Conservation (phyloP, 805 yeast species). For the Zygosaccharomyces pseudorouxii region DNA sequence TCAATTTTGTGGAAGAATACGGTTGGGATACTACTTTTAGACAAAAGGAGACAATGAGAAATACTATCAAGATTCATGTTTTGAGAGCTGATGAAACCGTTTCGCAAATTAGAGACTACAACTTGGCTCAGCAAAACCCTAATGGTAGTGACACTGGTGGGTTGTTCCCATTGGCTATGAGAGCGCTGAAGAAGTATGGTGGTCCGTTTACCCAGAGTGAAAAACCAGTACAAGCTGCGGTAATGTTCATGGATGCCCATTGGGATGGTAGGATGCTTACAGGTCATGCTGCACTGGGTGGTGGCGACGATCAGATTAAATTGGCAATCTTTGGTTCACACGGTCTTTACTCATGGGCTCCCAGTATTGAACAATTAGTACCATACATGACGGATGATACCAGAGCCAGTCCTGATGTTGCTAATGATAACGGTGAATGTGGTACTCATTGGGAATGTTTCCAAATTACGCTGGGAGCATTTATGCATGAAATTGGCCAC, state of each 20-base stretch:
- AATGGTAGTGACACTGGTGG: slow-evolving; percentile 71
- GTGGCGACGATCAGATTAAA: slow-evolving; percentile 64
- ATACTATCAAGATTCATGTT: slow-evolving; percentile 73
- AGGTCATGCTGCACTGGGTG: slow-evolving; percentile 94
- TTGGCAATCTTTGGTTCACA: slow-evolving; percentile 94
- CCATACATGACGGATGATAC: slow-evolving; percentile 72
- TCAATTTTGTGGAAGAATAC: slow-evolving; percentile 67
- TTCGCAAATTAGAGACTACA: slow-evolving; percentile 67
- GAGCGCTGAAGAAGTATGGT: slow-evolving; percentile 57
- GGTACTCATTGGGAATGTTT: slow-evolving; percentile 88
- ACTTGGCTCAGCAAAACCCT: slow-evolving; percentile 81
- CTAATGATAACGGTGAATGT: slow-evolving; percentile 82
- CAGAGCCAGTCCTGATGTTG: slow-evolving; percentile 66
- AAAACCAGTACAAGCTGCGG: slow-evolving; percentile 74
- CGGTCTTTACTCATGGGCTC: slow-evolving; percentile 90
- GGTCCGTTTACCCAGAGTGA: slow-evolving; percentile 45
- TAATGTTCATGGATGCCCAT: slow-evolving; percentile 75
- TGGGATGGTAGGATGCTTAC: slow-evolving; percentile 64
- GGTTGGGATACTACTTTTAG: slow-evolving; percentile 48
- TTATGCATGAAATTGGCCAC: slow-evolving; percentile 94
- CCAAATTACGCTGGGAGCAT: slow-evolving; percentile 85
- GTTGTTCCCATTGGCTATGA: slow-evolving; percentile 71
- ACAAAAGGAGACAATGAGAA: slow-evolving; percentile 39
- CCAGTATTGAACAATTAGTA: slow-evolving; percentile 63
- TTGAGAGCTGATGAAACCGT: slow-evolving; percentile 62